These are phyloP conservation scores for Trichoderma arundinaceum DNA, from an alignment of 2,329 filamentous ascomycete genomes.

Conservation along the genomic window DNA sequence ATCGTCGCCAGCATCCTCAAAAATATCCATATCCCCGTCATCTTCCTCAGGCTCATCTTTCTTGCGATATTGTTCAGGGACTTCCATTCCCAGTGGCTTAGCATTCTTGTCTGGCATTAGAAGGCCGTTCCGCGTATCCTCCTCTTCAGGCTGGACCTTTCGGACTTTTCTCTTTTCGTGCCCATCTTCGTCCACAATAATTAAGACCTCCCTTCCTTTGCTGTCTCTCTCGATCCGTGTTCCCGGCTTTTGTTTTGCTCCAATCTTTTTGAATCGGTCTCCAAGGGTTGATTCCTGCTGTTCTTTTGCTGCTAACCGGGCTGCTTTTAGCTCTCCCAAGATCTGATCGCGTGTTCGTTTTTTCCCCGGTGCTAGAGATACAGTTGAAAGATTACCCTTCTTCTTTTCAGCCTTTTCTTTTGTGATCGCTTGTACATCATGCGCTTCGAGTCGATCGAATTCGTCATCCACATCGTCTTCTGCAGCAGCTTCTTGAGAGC, in stretches of 20 bases:
- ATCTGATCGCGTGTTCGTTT: constrained; percentile 71
- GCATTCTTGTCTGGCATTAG: constrained; percentile 61
- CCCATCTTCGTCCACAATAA: constrained; percentile 69
- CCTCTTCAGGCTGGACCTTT: constrained; percentile 52
- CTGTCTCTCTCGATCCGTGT: constrained; percentile 66
- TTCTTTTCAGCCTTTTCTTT: constrained; percentile 61
- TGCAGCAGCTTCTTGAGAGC: constrained; percentile 35
- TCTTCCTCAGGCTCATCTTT: constrained; percentile 55
- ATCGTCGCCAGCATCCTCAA: constrained; percentile 68
- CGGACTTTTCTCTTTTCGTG: constrained; percentile 70
- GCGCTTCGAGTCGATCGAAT: constrained; percentile 62
- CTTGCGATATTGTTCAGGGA: constrained; percentile 63
- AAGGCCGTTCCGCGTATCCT: constrained; percentile 49
- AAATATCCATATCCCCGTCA: constrained; percentile 67
- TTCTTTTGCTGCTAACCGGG: constrained; percentile 64
- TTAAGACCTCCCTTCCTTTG: constrained; percentile 67
- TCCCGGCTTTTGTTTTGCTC: constrained; percentile 57
- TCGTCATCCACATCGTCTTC: constrained; percentile 65
- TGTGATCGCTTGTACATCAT: constrained; percentile 59
- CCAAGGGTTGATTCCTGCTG: constrained; percentile 59
- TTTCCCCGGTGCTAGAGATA: constrained; percentile 58
- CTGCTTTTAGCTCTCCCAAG: constrained; percentile 68
- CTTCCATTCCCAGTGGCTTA: constrained; percentile 68
- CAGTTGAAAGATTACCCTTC: constrained; percentile 65
- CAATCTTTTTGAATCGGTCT: constrained; percentile 69